These are phyloP conservation scores for Myxozyma geophila DNA, from an alignment of 805 yeast genomes.

Conservation along the genomic window DNA sequence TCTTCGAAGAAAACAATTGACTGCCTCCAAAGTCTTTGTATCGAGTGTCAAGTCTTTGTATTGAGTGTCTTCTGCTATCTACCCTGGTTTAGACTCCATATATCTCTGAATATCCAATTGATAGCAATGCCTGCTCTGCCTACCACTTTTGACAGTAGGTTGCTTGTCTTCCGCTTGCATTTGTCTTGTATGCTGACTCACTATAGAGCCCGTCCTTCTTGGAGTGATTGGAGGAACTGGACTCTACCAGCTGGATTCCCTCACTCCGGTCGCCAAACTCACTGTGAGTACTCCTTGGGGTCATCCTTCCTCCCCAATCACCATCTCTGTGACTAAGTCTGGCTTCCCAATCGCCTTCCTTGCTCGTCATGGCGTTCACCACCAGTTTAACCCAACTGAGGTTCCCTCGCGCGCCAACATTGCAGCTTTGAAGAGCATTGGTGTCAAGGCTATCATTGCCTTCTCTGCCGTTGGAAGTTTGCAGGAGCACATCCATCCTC, in stretches of 20 bases:
- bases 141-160: conserved; percentile 39
- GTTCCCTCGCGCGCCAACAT: conserved; percentile 94
- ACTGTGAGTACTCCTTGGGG: conserved; percentile 97
- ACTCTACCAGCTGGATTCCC: conserved; percentile 80
- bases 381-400: conserved; percentile 85
- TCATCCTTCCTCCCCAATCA: conserved; percentile 88
- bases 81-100: background rate
- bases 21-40: background rate
- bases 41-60: background rate
- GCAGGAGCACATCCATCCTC: conserved; percentile 84
- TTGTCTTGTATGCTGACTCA: background rate
- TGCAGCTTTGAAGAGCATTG: conserved; percentile 88
- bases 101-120: background rate
- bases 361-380: conserved; percentile 92
- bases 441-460: conserved; percentile 86
- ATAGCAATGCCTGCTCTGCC: conserved; percentile 33
- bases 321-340: conserved; percentile 73
- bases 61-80: background rate
- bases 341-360: conserved; percentile 91
- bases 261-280: conserved; percentile 83
- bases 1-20: background rate
- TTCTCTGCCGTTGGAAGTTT: conserved; percentile 96
- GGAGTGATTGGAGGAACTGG: conserved; percentile 99
- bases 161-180: background rate
- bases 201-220: conserved; percentile 65